phyloP scores from a whole-genome alignment of 805 yeast species.

The Candida germanica region DNA sequence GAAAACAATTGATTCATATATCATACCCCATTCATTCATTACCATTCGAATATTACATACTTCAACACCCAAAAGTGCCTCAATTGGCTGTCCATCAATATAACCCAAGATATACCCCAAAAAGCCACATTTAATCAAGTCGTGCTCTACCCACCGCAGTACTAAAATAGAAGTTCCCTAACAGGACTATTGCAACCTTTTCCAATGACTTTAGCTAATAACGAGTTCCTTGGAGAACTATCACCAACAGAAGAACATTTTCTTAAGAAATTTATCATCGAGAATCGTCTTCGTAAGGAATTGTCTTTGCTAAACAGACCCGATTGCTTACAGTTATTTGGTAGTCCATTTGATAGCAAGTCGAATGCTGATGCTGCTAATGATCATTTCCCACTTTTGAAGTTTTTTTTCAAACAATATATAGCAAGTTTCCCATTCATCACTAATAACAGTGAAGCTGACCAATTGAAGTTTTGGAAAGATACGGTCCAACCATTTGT shows the following conservation, averaged over 20 bases:
- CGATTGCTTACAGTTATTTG: constrained; percentile 64
- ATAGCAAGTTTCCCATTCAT: constrained; percentile 76
- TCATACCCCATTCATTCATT: too few relatives aligned
- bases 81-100: too few relatives aligned
- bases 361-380: not conserved
- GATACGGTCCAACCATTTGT: constrained; percentile 75
- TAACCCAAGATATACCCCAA: too few relatives aligned
- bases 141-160: not conserved
- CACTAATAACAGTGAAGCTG: constrained; percentile 43
- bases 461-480: constrained; percentile 65
- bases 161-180: too few relatives aligned
- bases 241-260: constrained; percentile 79
- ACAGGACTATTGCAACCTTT: not conserved
- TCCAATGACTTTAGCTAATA: not conserved
- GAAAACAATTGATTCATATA: too few relatives aligned
- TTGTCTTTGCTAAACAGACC: constrained; percentile 56
- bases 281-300: constrained; percentile 60
- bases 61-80: too few relatives aligned
- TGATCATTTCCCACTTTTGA: constrained; percentile 62
- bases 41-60: too few relatives aligned
- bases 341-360: constrained; percentile 64
- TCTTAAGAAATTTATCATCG: constrained; percentile 76
- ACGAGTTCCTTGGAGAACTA: constrained; percentile 19
- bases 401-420: constrained; percentile 62
- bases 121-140: not conserved